Base-by-base conservation (phyloP, 768 basidiomycete genomes). In the Podaxis sp. region DNA sequence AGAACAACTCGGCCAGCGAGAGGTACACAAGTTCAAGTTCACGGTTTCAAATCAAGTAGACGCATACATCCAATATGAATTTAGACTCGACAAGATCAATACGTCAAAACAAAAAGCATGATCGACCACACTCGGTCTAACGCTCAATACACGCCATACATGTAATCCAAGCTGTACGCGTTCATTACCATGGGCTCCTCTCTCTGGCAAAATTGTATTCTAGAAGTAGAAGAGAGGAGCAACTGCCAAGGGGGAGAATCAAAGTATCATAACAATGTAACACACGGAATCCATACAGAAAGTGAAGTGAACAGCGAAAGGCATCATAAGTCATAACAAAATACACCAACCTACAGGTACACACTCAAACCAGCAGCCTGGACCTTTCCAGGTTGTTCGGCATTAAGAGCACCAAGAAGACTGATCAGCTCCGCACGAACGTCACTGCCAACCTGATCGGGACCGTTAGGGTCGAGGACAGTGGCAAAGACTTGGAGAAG, bases 391-490 rank as follows among this genome's bases (percentile, higher is more conserved):
- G 95, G 89, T 57, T 88, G 84, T 75, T 93, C 86, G 38, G 77
- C 77, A 72, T 90, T 90, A 72, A 99, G 79, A 60, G 84, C 83
- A 26, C 78, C 78, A 64, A 98, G 77, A 38, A 98, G 81, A 49
- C 85, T 79, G 65, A 95, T 86, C 68, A 99, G 77, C 72, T 93
- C 86, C 24, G 78, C 84, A 53, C 90, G 84, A 58, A 88, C 85
- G 68, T 95, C 92, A 50, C 91, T 88, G 10, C 88, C 87, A 66
- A 97, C 76, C 76, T 95, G 90, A 66, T 95, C 93, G 5, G 82
- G 77, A 13, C 75, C 80, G 56, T 69, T 86, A 22, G 93, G 92
- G 69, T 95, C 89, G 56, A 99, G 82, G 40, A 96, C 93, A 71
- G 87, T 81, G 20, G 83, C 85, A 69, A 98, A 97, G 41, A 94